Conservation (phyloP, 345 rosid genomes). For the Bruguiera parviflora region DNA sequence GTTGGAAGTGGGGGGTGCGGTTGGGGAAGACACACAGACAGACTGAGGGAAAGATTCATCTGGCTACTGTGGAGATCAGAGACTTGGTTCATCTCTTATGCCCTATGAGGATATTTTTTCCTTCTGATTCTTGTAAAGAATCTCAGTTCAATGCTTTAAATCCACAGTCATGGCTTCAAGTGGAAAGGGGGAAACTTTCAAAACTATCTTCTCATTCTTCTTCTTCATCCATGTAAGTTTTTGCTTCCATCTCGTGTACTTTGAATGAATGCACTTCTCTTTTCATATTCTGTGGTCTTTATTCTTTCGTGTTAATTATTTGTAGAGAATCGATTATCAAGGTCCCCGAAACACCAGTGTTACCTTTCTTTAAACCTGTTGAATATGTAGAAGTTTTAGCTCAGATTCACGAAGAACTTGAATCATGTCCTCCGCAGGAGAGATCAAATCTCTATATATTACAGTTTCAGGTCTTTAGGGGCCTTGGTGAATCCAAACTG, state of each 20-base stretch:
- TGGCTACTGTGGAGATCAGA: conserved; percentile 97
- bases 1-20: conserved; percentile 16
- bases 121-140: conserved; percentile 85
- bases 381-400: conserved; percentile 96
- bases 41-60: conserved; percentile 20
- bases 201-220: conserved; percentile 43
- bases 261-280: neutral
- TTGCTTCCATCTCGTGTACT: neutral
- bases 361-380: conserved; percentile 77
- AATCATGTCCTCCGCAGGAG: conserved; percentile 62
- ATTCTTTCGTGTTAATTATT: conserved; percentile 9
- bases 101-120: conserved; percentile 83
- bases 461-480: conserved; percentile 85
- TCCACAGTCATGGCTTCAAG: conserved; percentile 99
- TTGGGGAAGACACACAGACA: neutral
- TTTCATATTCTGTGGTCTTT: neutral
- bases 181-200: conserved; percentile 86
- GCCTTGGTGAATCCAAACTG: conserved; percentile 84
- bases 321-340: conserved; percentile 93
- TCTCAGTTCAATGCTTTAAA: conserved; percentile 70
- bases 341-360: conserved; percentile 76
- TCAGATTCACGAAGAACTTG: conserved; percentile 94
- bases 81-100: conserved; percentile 80
- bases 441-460: conserved; percentile 67
- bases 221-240: conserved; percentile 70